Base-by-base conservation (phyloP, 805 yeast species). In the Yamadazyma scolyti region DNA sequence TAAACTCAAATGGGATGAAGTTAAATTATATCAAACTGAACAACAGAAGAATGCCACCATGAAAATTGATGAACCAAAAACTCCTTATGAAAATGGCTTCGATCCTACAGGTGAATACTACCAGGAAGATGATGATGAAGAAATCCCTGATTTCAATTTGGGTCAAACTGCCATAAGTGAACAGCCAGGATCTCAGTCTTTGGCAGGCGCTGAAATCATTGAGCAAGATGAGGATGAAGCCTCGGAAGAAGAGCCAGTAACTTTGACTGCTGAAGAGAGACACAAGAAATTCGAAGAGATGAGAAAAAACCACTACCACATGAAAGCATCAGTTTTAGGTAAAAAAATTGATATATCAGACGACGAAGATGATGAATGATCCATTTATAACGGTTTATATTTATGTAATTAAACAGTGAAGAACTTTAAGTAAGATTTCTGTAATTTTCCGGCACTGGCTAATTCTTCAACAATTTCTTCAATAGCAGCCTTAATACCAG, bases 1-100 rank as follows among this genome's bases (percentile, higher is more conserved):
- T 2, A 81, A 74, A 42, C 66, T 87, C 44, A 72, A 79, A 50
- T 89, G 96, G 96, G 94, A 89, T 52, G 89, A 84, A 43, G 65
- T 79, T 39, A 89, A 89, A 48, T 56, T 89, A 32, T 74, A 71
- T 30, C 74, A 72, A 30, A 72, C 85, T 3, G 95, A 88, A 50
- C 83, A 76, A 52, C 85, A 82, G 44, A 77, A 77, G 55, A 57
- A 71, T 8, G 74, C 87, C 14, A 80, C 85, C 17, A 80, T 81
- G 87, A 79, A 79, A 46, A 86, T 89, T 25, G 95, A 86, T 50
- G 97, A 89, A 54, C 97, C 97, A 14, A 89, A 89, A 65, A 89
- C 97, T 1, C 97, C 97, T 4, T 89, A 82, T 48, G 94, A 85
- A 52, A 94, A 93, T 8, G 94, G 95, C 1, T 82, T 85, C 16